phyloP scores from a whole-genome alignment of 805 yeast species.

The Candida succiphila region DNA sequence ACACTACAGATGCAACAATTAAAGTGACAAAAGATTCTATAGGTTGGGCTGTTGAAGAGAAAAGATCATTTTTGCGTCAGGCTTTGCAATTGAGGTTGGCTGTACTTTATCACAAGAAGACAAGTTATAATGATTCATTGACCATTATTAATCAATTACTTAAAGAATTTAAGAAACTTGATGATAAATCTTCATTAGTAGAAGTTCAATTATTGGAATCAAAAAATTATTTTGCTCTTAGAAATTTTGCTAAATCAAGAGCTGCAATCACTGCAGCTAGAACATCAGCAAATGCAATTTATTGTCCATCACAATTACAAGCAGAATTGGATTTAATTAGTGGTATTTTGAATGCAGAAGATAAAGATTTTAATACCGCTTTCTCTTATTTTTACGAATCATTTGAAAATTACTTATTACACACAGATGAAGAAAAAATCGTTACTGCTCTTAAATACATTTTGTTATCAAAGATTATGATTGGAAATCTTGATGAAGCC shows the following conservation, averaged over 20 bases:
- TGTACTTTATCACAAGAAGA: constrained; percentile 58
- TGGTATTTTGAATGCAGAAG: constrained; percentile 94
- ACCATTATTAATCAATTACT: constrained; percentile 62
- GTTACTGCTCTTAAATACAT: constrained; percentile 82
- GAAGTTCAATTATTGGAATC: constrained; percentile 92
- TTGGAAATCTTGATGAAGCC: constrained; percentile 84
- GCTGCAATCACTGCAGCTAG: constrained; percentile 93
- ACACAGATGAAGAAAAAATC: constrained; percentile 25
- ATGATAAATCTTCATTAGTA: constrained; percentile 89
- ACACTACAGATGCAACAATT: constrained; percentile 24
- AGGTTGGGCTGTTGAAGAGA: constrained; percentile 78
- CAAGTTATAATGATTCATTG: constrained; percentile 58
- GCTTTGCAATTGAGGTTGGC: constrained; percentile 79
- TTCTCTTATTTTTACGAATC: constrained; percentile 92
- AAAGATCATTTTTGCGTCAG: constrained; percentile 83
- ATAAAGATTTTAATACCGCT: constrained; percentile 93
- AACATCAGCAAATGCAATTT: constrained; percentile 94
- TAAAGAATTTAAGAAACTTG: constrained; percentile 83
- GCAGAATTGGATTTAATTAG: constrained; percentile 94
- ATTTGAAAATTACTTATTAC: constrained; percentile 73
- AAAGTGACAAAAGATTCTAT: constrained; percentile 74
- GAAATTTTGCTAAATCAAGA: constrained; percentile 83
- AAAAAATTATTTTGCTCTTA: constrained; percentile 80
- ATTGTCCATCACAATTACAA: constrained; percentile 87
- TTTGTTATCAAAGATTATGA: constrained; percentile 89